Base-by-base conservation (phyloP, 352 stramenopile genomes). In the Globisporangium rhizosaccharum region DNA sequence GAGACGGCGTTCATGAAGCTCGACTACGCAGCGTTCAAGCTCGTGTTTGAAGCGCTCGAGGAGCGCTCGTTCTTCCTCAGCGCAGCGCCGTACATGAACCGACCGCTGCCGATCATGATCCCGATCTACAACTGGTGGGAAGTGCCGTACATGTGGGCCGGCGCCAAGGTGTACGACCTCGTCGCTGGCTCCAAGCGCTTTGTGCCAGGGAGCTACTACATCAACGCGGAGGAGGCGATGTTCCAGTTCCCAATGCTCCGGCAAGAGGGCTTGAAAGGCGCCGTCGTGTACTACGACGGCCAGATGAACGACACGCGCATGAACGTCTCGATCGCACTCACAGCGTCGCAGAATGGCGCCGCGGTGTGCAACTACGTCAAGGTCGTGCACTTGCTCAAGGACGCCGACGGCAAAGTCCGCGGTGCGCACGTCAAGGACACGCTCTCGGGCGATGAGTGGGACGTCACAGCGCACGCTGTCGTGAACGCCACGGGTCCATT, bases 221-320 rank as follows among this genome's bases (percentile, higher is more conserved):
- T 98, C 58, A 92, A 83, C 67, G 74, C 85, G 0, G 89, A 97
- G 12, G 92, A 98, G 65, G 90, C 92, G 18, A 68, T 93, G 65
- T 98, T 97, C 72, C 85, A 95, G 67, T 98, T 98, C 73, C 94
- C 94, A 18, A 98, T 97, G 81, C 85, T 98, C 26, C 84, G 92
- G 56, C 84, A 88, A 56, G 82, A 97, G 25, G 90, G 90, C 2
- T 73, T 98, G 17, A 97, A 97, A 66, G 94, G 94, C 10, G 92
- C 92, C 1, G 78, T 98, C 25, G 85, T 95, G 41, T 95, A 95
- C 71, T 95, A 95, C 67, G 86, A 95, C 53, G 86, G 86, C 28
- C 86, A 98, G 76, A 96, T 96, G 77, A 96, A 98, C 68, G 96
- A 98, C 75, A 96, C 96, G 30, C 82, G 96, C 42, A 97, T 98